phyloP scores from a whole-genome alignment of 768 basidiomycete species.

The Coprinopsis strossmayeri region DNA sequence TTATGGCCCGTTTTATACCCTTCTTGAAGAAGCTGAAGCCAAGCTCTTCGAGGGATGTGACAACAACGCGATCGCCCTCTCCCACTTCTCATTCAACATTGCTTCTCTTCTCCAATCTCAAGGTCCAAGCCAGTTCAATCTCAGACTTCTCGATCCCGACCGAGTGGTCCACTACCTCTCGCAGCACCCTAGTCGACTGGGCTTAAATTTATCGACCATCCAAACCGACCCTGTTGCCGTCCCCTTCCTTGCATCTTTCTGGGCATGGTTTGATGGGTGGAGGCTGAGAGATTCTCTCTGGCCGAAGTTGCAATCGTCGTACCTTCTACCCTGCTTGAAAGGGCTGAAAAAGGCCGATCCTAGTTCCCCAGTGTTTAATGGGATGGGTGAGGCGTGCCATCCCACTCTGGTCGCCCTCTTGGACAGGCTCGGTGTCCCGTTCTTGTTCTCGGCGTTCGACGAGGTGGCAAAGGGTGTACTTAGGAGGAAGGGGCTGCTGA shows the following conservation, averaged over 20 bases:
- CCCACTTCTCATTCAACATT: not conserved
- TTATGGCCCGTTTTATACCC: constrained; percentile 12
- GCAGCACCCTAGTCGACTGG: constrained; percentile 18
- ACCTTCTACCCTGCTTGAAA: constrained; percentile 27
- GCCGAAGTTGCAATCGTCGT: constrained; percentile 13
- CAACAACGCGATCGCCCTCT: not conserved
- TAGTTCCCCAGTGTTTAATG: constrained; percentile 22
- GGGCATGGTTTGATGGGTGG: constrained; percentile 34
- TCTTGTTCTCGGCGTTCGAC: constrained; percentile 24
- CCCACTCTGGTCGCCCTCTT: constrained; percentile 17
- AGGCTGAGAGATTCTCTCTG: constrained; percentile 16
- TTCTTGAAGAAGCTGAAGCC: constrained; percentile 18
- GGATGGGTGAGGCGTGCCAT: constrained; percentile 16
- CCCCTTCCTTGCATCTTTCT: constrained; percentile 34
- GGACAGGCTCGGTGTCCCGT: constrained; percentile 23
- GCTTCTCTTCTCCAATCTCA: not conserved
- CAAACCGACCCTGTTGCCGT: constrained; percentile 14
- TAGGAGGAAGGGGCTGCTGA: constrained; percentile 14
- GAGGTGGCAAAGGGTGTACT: constrained; percentile 16
- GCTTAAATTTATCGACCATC: constrained; percentile 17
- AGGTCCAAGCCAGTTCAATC: not conserved
- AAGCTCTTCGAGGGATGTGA: constrained; percentile 17
- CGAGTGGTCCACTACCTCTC: constrained; percentile 24
- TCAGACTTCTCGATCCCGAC: not conserved
- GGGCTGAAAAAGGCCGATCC: constrained; percentile 23